Evolutionary conservation across 176 grass and related monocot species (phyloP).

Genomic region (Dactylis glomerata): DNA sequence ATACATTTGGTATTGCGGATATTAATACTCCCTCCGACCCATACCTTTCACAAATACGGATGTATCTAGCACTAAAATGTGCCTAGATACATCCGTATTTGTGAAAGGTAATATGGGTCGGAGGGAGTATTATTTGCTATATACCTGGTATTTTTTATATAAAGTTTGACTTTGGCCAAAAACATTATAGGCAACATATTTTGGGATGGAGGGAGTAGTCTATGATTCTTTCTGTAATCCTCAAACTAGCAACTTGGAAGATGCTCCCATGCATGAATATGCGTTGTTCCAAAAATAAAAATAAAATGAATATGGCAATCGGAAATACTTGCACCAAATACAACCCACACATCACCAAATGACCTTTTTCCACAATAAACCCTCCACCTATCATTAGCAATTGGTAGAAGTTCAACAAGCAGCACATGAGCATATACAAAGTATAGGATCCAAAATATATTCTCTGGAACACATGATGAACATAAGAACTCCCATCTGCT

Average conservation of each 20-base stretch:
- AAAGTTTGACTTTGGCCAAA: no score
- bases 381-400: background rate
- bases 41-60: no score
- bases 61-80: no score
- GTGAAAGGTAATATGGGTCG: no score
- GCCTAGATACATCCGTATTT: no score
- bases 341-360: background rate
- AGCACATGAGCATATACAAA: background rate
- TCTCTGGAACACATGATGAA: background rate
- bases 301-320: conserved; percentile 5
- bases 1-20: no score
- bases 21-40: no score
- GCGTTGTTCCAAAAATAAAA: background rate
- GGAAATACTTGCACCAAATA: background rate
- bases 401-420: background rate
- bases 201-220: no score
- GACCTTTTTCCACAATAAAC: background rate
- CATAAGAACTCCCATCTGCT: background rate
- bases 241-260: background rate
- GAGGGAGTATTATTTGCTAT: no score
- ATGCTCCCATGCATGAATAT: background rate
- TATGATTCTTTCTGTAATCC: background rate
- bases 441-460: background rate
- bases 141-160: no score
- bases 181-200: no score